Evolutionary conservation across 495 filamentous ascomycete genomes (phyloP).

Genomic region (Pseudevernia furfuracea): DNA sequence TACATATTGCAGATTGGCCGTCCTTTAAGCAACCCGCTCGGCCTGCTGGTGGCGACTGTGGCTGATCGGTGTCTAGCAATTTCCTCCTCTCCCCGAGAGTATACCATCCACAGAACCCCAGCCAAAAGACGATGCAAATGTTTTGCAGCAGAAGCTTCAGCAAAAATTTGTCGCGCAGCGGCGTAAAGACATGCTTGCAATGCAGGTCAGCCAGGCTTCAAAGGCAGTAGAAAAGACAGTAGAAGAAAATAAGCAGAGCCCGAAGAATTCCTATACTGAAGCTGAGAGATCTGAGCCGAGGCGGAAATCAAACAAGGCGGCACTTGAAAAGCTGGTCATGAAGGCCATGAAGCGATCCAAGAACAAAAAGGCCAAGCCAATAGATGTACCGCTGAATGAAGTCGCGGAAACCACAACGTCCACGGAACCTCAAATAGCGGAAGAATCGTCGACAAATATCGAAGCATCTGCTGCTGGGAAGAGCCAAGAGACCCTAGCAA

Average conservation of each 20-base stretch:
- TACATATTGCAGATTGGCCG: neutral
- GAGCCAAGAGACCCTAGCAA: neutral
- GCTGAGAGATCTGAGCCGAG: neutral
- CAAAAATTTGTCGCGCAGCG: conserved; percentile 12
- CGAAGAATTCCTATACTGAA: neutral
- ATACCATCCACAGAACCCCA: neutral
- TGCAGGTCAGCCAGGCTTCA: neutral
- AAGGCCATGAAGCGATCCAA: neutral
- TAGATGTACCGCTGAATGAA: neutral
- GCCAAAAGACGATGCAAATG: neutral
- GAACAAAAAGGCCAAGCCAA: neutral
- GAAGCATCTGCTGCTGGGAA: neutral
- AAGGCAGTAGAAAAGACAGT: neutral
- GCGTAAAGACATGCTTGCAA: conserved; percentile 13
- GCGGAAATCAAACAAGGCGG: neutral
- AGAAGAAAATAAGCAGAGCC: neutral
- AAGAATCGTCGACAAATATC: neutral
- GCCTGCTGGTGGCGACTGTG: neutral
- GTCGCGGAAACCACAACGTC: neutral
- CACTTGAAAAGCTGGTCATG: neutral
- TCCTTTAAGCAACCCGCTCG: neutral
- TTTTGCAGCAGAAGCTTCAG: conserved; percentile 15
- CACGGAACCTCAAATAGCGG: neutral
- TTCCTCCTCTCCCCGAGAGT: neutral
- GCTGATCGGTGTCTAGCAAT: conserved; percentile 7